Evolutionary conservation across 1,284 basidiomycete species (phyloP).

Genomic region (Hemileia vastatrix): DNA sequence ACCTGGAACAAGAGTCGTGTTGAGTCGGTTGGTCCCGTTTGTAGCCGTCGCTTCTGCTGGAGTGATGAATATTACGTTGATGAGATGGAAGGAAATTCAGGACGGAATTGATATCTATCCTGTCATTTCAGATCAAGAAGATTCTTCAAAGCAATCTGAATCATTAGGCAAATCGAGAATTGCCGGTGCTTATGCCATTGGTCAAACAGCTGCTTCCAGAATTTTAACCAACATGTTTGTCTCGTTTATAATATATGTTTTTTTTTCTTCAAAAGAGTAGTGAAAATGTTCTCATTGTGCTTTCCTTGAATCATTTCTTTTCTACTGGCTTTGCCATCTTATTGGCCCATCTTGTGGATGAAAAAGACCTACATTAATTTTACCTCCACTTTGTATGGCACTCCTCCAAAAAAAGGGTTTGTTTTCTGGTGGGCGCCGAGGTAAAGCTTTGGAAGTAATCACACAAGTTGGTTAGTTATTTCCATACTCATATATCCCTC

Average conservation of each 20-base stretch:
- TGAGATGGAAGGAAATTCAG: conserved; percentile 53
- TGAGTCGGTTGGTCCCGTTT: conserved; percentile 49
- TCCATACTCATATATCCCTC: not conserved
- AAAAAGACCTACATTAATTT: conserved; percentile 49
- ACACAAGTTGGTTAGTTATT: conserved; percentile 10
- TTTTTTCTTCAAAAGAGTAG: not conserved
- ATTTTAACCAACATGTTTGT: conserved; percentile 51
- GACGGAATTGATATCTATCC: conserved; percentile 50
- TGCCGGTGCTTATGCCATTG: conserved; percentile 50
- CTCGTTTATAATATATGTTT: not conserved
- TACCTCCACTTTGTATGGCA: conserved; percentile 50
- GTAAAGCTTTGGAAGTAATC: conserved; percentile 8
- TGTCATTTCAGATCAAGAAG: conserved; percentile 25
- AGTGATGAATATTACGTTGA: conserved; percentile 50
- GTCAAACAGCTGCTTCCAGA: conserved; percentile 49
- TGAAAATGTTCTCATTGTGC: not conserved
- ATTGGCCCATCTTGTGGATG: not conserved
- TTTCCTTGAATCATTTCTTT: not conserved
- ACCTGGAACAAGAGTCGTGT: conserved; percentile 41
- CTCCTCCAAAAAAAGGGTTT: conserved; percentile 45
- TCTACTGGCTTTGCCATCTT: conserved; percentile 4
- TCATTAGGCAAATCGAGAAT: conserved; percentile 47
- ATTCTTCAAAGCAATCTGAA: conserved; percentile 39
- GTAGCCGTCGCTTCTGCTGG: conserved; percentile 50
- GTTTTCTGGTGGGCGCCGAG: conserved; percentile 13